These are phyloP conservation scores for Coleophoma cylindrospora DNA, from an alignment of 2,329 filamentous ascomycete species.

Conservation along the genomic window DNA sequence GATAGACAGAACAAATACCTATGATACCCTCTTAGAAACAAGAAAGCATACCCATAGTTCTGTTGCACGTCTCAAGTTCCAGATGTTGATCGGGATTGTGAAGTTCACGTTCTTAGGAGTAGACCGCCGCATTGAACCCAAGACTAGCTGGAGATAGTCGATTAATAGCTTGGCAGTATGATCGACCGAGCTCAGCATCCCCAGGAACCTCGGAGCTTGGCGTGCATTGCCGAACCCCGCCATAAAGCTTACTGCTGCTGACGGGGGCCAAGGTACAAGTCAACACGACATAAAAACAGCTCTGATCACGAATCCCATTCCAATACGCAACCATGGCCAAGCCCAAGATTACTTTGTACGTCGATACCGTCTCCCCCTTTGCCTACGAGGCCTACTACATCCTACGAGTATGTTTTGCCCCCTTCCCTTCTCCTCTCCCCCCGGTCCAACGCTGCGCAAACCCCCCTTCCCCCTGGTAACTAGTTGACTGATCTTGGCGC, in stretches of 20 bases:
- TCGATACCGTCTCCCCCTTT: conserved; percentile 57
- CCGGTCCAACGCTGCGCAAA: too few relatives aligned
- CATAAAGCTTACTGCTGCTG: neutral
- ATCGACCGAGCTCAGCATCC: neutral
- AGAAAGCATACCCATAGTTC: too few relatives aligned
- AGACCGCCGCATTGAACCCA: too few relatives aligned
- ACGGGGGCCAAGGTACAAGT: too few relatives aligned
- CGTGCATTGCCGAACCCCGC: neutral
- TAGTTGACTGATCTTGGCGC: neutral
- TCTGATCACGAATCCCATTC: neutral
- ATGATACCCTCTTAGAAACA: neutral
- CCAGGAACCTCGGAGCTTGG: neutral
- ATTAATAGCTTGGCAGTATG: too few relatives aligned
- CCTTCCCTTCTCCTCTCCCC: neutral
- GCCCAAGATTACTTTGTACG: conserved; percentile 43
- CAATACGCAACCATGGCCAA: neutral
- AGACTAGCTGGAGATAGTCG: too few relatives aligned
- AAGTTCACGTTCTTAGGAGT: too few relatives aligned
- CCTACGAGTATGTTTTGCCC: conserved; percentile 40
- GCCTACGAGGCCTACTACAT: conserved; percentile 54
- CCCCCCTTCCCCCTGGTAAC: too few relatives aligned
- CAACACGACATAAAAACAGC: neutral
- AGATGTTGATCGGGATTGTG: too few relatives aligned
- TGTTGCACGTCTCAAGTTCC: too few relatives aligned
- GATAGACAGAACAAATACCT: neutral